phyloP scores from a whole-genome alignment of 83 land plant species.

The Picea abies region DNA sequence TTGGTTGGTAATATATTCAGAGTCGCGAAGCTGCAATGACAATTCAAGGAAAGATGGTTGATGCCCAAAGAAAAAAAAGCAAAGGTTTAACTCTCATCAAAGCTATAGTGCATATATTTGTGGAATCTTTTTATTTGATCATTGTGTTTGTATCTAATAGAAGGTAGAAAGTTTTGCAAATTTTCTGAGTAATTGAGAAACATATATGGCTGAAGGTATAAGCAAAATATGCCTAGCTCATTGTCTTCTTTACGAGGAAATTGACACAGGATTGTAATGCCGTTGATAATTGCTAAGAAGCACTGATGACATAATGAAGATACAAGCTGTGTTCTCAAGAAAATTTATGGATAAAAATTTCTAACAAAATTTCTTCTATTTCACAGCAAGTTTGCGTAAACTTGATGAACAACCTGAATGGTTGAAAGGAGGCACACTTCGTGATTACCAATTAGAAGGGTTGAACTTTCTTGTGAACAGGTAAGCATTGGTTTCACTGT shows the following conservation, averaged over 20 bases:
- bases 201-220: too few relatives aligned
- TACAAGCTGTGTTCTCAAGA: neutral
- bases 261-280: neutral
- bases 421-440: constrained; percentile 94
- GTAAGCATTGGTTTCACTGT: constrained; percentile 23
- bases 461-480: constrained; percentile 96
- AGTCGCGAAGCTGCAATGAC: constrained; percentile 82
- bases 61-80: constrained; percentile 85
- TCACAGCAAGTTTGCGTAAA: constrained; percentile 81
- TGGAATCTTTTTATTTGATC: neutral
- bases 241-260: too few relatives aligned
- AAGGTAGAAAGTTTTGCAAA: too few relatives aligned
- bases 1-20: constrained; percentile 38
- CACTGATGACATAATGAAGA: neutral
- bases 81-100: constrained; percentile 56
- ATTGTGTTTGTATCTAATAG: too few relatives aligned
- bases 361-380: neutral
- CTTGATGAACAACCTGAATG: constrained; percentile 99
- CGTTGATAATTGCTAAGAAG: neutral
- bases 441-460: constrained; percentile 99
- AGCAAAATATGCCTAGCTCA: too few relatives aligned
- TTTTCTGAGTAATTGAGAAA: too few relatives aligned
- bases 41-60: constrained; percentile 86
- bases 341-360: neutral
- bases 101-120: neutral